A percentile compares a stretch with the other conserved stretches of the same genome.
These are phyloP conservation scores for Blastomyces gilchristii DNA, from an alignment of 2,329 filamentous ascomycete genomes.

Conservation along the genomic window DNA sequence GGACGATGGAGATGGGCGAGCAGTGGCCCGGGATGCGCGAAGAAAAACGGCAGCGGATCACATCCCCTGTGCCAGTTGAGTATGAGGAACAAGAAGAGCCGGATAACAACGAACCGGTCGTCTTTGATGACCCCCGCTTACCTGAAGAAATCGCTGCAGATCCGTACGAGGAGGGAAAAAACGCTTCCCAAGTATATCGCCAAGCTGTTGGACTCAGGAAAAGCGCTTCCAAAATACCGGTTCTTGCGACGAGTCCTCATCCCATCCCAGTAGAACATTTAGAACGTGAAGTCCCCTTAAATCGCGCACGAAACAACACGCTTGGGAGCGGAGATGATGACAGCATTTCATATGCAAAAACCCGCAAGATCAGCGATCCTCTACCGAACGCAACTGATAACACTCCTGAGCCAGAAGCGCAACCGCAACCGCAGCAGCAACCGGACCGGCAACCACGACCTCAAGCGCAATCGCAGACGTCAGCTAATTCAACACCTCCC, in stretches of 20 bases:
- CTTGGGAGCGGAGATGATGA: slow-evolving; percentile 51
- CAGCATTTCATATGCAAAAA: slow-evolving; percentile 49
- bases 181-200: slow-evolving; percentile 40
- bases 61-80: slow-evolving; percentile 29
- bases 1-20: slow-evolving; percentile 24
- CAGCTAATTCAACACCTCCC: slow-evolving; percentile 19
- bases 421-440: background rate
- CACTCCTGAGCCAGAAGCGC: slow-evolving; percentile 6
- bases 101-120: slow-evolving; percentile 20
- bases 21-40: slow-evolving; percentile 28
- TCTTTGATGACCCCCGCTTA: slow-evolving; percentile 55
- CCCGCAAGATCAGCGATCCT: slow-evolving; percentile 35
- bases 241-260: slow-evolving; percentile 67
- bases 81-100: slow-evolving; percentile 33
- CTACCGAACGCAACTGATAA: background rate
- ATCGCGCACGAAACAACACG: slow-evolving; percentile 50
- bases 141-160: slow-evolving; percentile 65
- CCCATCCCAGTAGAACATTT: slow-evolving; percentile 62
- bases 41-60: slow-evolving; percentile 23
- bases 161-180: slow-evolving; percentile 26
- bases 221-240: slow-evolving; percentile 70
- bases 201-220: slow-evolving; percentile 44
- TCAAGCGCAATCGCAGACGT: background rate
- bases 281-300: slow-evolving; percentile 61
- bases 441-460: background rate